Evolutionary conservation across 2,329 filamentous ascomycete genomes (phyloP).

Genomic region (Trichophyton mentagrophytes): DNA sequence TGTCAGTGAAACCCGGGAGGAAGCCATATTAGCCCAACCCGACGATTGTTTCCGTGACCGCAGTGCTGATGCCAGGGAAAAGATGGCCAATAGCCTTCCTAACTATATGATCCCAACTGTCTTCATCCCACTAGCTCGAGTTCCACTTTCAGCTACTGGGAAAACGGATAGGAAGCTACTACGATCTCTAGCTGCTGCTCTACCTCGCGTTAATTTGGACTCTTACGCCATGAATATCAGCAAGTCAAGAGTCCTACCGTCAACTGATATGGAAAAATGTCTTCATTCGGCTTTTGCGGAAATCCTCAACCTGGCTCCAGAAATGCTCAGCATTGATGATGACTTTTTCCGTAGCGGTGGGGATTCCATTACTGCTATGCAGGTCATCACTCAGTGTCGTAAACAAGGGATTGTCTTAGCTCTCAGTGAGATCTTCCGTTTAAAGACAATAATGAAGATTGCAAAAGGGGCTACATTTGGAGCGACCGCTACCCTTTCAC

Average conservation of each 20-base stretch:
- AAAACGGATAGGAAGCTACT: slow-evolving; percentile 29
- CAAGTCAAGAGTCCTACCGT: background rate
- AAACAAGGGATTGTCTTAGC: slow-evolving; percentile 4
- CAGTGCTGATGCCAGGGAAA: background rate
- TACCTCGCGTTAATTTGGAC: slow-evolving; percentile 12
- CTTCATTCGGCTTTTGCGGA: slow-evolving; percentile 20
- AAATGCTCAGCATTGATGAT: slow-evolving; percentile 5
- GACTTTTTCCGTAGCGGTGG: slow-evolving; percentile 8
- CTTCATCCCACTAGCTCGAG: background rate
- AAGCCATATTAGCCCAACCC: background rate
- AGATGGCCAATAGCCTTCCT: background rate
- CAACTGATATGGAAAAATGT: background rate
- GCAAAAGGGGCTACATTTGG: background rate
- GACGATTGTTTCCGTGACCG: background rate
- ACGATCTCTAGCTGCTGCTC: slow-evolving; percentile 14
- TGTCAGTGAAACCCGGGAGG: background rate
- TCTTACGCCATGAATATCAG: background rate
- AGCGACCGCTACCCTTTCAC: background rate
- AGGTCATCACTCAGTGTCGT: slow-evolving; percentile 6
- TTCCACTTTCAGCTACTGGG: slow-evolving; percentile 18
- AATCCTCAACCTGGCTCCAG: slow-evolving; percentile 23
- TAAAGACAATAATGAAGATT: slow-evolving; percentile 4
- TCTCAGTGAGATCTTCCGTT: slow-evolving; percentile 8
- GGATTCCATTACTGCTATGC: slow-evolving; percentile 12
- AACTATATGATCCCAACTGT: slow-evolving; percentile 6